Conservation (phyloP, 352 stramenopile genomes). For the Detonula confervacea region DNA sequence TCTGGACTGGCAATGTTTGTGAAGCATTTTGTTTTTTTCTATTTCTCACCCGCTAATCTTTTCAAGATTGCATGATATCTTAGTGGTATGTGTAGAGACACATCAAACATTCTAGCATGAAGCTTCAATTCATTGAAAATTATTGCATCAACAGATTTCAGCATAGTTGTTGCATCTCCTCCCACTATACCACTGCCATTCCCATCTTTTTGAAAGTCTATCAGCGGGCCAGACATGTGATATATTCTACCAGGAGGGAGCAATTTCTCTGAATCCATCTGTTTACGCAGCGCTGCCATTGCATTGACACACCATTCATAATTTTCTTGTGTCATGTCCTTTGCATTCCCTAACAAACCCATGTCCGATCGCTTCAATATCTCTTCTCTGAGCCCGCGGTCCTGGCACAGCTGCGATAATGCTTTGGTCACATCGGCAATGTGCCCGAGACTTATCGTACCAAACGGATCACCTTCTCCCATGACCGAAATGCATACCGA, state of each 20-base stretch:
- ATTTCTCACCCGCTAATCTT: too few relatives aligned
- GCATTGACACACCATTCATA: conserved; percentile 52
- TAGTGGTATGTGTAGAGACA: conserved; percentile 64
- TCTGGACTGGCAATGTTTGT: too few relatives aligned
- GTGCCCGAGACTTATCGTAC: conserved; percentile 71
- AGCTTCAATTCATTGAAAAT: conserved; percentile 63
- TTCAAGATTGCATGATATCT: conserved; percentile 60
- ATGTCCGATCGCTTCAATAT: conserved; percentile 52
- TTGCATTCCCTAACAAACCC: neutral
- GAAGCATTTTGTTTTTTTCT: too few relatives aligned
- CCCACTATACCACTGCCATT: conserved; percentile 4
- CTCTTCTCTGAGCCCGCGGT: conserved; percentile 58
- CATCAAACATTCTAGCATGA: conserved; percentile 74
- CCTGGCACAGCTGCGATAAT: conserved; percentile 59
- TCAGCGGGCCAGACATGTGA: conserved; percentile 42
- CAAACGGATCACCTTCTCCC: conserved; percentile 76
- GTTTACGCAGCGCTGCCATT: conserved; percentile 54
- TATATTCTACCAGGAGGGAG: conserved; percentile 69
- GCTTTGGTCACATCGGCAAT: conserved; percentile 62
- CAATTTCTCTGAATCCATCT: conserved; percentile 64
- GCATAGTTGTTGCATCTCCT: conserved; percentile 18
- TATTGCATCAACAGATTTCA: conserved; percentile 29
- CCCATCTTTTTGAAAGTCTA: conserved; percentile 30
- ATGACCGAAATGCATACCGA: conserved; percentile 64
- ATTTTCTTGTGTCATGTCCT: conserved; percentile 48